Evolutionary conservation across 495 filamentous ascomycete genomes (phyloP).

Genomic region (Aspergillus ellipticus): DNA sequence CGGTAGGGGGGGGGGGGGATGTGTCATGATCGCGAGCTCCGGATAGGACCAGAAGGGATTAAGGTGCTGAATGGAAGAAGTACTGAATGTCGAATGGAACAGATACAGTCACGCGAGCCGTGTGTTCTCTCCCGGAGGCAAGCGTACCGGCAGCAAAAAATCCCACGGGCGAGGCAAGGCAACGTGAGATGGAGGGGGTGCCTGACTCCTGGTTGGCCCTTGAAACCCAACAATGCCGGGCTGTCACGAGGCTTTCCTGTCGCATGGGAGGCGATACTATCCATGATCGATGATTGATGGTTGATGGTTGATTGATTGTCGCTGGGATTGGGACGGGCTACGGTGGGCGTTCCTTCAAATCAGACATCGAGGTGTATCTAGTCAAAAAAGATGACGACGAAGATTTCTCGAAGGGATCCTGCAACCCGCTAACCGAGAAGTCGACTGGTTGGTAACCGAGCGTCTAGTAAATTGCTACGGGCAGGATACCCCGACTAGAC

Average conservation of each 20-base stretch:
- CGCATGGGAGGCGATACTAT: slow-evolving; percentile 5
- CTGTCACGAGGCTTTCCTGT: slow-evolving; percentile 4
- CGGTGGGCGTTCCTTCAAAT: background rate
- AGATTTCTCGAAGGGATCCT: background rate
- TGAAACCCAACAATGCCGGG: slow-evolving; percentile 1
- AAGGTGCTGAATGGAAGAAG: background rate
- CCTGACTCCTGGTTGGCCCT: slow-evolving; percentile 10
- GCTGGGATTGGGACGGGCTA: background rate
- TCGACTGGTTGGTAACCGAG: slow-evolving; percentile 2
- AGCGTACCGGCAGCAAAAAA: too few species aligned
- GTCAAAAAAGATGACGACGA: slow-evolving; percentile 2
- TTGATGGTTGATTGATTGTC: background rate
- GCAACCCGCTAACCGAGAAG: background rate
- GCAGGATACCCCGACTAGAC: background rate
- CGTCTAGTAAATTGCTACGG: background rate
- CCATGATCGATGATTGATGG: too few species aligned
- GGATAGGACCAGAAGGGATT: background rate
- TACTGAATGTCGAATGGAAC: background rate
- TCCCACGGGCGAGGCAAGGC: background rate
- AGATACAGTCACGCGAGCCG: background rate
- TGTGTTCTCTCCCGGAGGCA: background rate
- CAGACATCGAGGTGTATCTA: background rate
- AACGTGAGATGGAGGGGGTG: slow-evolving; percentile 12
- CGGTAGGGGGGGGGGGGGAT: too few species aligned
- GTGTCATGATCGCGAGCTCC: too few species aligned